phyloP scores from a whole-genome alignment of 2,329 filamentous ascomycete species.

The Ampelomyces quisqualis region DNA sequence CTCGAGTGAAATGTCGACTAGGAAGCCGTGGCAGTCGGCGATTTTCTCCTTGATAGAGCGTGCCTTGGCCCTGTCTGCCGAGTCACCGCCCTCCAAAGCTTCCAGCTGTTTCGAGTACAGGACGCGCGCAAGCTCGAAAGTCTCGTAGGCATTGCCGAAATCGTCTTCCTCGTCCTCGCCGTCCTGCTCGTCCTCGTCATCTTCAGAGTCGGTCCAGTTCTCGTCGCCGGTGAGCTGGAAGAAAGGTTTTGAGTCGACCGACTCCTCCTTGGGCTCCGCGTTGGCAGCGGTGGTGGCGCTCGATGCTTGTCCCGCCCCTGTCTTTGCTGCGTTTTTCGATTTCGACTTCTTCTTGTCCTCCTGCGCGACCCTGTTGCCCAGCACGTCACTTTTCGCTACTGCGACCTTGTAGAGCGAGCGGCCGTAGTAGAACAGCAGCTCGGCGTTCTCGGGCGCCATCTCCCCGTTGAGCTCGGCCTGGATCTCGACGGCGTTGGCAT shows the following conservation, averaged over 20 bases:
- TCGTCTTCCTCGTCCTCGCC: conserved; percentile 59
- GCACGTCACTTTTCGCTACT: conserved; percentile 89
- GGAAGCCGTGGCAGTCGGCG: conserved; percentile 88
- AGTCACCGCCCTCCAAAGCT: conserved; percentile 31
- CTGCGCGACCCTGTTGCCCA: conserved; percentile 74
- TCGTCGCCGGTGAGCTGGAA: conserved; percentile 96
- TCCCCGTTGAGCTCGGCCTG: conserved; percentile 92
- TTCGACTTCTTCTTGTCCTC: conserved; percentile 56
- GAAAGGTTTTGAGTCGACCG: conserved; percentile 67
- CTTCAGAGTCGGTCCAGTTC: conserved; percentile 77
- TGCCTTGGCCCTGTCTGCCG: conserved; percentile 46
- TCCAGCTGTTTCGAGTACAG: conserved; percentile 60
- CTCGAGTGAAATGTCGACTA: conserved; percentile 95
- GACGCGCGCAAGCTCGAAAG: conserved; percentile 63
- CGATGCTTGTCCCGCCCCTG: conserved; percentile 41
- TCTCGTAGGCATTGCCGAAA: conserved; percentile 64
- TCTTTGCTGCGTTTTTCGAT: conserved; percentile 50
- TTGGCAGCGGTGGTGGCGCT: conserved; percentile 31
- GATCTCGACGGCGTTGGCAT: conserved; percentile 83
- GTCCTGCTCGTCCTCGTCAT: conserved; percentile 62
- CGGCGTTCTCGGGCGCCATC: conserved; percentile 84
- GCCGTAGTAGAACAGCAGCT: conserved; percentile 92
- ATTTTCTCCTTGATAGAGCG: conserved; percentile 69
- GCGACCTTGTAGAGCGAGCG: conserved; percentile 92
- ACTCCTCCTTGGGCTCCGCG: conserved; percentile 48